Evolutionary conservation across 768 basidiomycete genomes (phyloP).

Genomic region (Tubosaeta sp.): DNA sequence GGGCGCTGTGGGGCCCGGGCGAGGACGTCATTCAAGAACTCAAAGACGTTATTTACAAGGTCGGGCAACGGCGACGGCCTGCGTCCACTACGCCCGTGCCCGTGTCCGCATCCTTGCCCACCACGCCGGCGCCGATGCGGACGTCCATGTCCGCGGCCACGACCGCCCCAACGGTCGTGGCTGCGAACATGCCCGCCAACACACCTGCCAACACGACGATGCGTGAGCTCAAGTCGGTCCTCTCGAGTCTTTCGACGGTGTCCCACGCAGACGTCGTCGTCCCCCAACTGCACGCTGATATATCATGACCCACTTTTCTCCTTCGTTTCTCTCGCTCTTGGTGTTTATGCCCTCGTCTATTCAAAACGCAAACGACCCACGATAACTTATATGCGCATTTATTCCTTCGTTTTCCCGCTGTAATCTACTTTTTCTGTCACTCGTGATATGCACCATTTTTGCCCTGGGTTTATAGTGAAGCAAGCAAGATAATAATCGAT

Average conservation of each 20-base stretch:
- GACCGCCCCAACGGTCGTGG: not conserved
- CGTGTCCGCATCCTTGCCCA: not conserved
- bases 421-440: not conserved
- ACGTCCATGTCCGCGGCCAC: not conserved
- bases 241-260: not conserved
- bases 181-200: not conserved
- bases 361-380: not conserved
- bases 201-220: not conserved
- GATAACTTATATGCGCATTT: not conserved
- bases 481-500: not conserved
- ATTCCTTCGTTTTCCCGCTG: not conserved
- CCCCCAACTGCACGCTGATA: not conserved
- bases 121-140: not conserved
- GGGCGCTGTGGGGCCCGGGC: slow-evolving; percentile 64
- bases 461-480: not conserved
- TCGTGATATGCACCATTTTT: not conserved
- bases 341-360: not conserved
- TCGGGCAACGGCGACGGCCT: slow-evolving; percentile 55
- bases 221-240: not conserved
- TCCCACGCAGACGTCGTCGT: not conserved
- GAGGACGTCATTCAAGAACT: slow-evolving; percentile 81
- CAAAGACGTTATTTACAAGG: slow-evolving; percentile 85
- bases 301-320: not conserved
- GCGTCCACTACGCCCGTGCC: not conserved
- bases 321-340: not conserved